Conservation (phyloP, 2,329 filamentous ascomycete genomes). For the Dendryphion nanum region DNA sequence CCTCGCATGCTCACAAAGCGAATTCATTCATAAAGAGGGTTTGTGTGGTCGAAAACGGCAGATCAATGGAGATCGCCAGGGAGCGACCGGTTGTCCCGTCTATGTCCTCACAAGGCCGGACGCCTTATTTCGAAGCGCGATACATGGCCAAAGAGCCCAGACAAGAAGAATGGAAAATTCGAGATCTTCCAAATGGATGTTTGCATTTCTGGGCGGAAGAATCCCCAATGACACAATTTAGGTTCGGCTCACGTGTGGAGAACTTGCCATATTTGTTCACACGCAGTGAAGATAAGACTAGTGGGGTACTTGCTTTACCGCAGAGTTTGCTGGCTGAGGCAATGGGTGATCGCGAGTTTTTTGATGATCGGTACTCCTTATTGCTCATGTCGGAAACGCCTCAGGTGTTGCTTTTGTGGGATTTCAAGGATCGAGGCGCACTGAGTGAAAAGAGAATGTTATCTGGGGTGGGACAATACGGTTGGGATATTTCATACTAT, state of each 20-base stretch:
- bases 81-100: background rate
- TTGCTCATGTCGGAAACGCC: background rate
- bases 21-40: background rate
- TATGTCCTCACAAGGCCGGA: background rate
- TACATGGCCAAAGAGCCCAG: background rate
- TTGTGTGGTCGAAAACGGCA: background rate
- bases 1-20: background rate
- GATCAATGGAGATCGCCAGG: background rate
- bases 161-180: background rate
- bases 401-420: background rate
- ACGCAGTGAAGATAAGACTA: background rate
- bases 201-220: background rate
- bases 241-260: no score
- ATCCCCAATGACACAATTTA: background rate
- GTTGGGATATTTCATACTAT: background rate
- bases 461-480: background rate
- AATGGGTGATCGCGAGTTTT: background rate
- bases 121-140: background rate
- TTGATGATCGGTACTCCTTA: background rate
- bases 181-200: background rate
- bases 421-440: background rate
- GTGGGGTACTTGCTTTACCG: background rate
- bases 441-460: no score
- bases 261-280: background rate
- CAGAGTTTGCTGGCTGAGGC: no score